Conservation (phyloP, 345 rosid genomes). For the Mercurialis annua region DNA sequence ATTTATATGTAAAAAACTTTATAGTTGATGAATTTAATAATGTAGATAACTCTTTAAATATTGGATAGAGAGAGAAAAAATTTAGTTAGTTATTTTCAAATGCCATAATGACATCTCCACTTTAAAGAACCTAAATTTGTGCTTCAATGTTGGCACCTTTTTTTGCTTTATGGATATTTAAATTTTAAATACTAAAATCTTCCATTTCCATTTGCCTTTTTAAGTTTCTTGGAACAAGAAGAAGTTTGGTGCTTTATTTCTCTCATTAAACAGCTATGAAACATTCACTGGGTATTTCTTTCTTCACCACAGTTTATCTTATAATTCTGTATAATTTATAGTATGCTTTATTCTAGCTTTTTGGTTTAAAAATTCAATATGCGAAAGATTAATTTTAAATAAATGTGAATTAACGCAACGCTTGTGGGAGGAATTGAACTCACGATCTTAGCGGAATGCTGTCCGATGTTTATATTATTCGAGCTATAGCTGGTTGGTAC, state of each 20-base stretch:
- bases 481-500: too few relatives aligned
- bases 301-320: background rate
- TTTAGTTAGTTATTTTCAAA: background rate
- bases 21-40: too few relatives aligned
- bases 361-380: background rate
- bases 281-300: slow-evolving; percentile 13
- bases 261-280: slow-evolving; percentile 12
- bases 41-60: too few relatives aligned
- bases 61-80: background rate
- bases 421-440: background rate
- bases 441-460: background rate
- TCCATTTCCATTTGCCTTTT: background rate
- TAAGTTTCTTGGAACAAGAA: slow-evolving; percentile 8
- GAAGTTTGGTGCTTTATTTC: slow-evolving; percentile 6
- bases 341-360: background rate
- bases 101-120: slow-evolving; percentile 27
- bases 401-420: background rate
- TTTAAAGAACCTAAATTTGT: slow-evolving; percentile 10
- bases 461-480: too few relatives aligned
- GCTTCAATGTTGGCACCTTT: background rate
- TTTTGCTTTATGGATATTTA: slow-evolving; percentile 7
- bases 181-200: background rate
- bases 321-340: background rate
- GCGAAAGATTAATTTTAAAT: background rate
- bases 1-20: too few relatives aligned